phyloP scores from a whole-genome alignment of 148 eudicot species.

The Spergularia bocconei region DNA sequence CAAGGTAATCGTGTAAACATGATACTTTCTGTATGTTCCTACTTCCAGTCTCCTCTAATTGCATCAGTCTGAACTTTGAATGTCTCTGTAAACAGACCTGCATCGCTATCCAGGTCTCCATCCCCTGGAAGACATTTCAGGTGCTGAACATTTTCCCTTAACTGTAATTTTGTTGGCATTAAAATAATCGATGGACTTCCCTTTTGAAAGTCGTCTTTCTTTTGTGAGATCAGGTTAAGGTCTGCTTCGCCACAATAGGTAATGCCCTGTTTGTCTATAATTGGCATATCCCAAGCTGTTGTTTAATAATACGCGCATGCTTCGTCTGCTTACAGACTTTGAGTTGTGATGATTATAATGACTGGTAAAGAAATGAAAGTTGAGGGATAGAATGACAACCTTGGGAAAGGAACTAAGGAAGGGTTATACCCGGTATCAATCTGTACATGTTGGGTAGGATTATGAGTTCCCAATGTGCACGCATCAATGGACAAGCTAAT shows the following conservation, averaged over 20 bases:
- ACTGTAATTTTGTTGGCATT: not conserved
- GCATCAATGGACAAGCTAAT: not conserved
- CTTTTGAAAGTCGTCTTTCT: not conserved
- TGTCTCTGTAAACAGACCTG: conserved; percentile 24
- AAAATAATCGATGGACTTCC: not conserved
- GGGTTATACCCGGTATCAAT: too few relatives aligned
- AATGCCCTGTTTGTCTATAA: not conserved
- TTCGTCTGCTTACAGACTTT: too few relatives aligned
- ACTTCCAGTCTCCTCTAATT: not conserved
- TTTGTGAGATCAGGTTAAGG: conserved; percentile 20
- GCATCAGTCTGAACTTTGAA: not conserved
- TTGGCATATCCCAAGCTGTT: not conserved
- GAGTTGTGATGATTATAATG: too few relatives aligned
- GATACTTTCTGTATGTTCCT: not conserved
- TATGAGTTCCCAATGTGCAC: not conserved
- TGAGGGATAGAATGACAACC: too few relatives aligned
- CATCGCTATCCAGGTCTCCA: conserved; percentile 23
- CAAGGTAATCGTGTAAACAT: conserved; percentile 12
- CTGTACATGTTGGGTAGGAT: not conserved
- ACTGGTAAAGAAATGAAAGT: too few relatives aligned
- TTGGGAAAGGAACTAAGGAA: too few relatives aligned
- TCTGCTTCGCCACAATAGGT: conserved; percentile 25
- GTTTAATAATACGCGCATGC: too few relatives aligned
- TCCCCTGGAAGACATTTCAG: conserved; percentile 13
- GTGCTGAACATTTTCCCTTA: not conserved